Evolutionary conservation across 2,329 filamentous ascomycete species (phyloP).

Genomic region (Neonectria faginata): DNA sequence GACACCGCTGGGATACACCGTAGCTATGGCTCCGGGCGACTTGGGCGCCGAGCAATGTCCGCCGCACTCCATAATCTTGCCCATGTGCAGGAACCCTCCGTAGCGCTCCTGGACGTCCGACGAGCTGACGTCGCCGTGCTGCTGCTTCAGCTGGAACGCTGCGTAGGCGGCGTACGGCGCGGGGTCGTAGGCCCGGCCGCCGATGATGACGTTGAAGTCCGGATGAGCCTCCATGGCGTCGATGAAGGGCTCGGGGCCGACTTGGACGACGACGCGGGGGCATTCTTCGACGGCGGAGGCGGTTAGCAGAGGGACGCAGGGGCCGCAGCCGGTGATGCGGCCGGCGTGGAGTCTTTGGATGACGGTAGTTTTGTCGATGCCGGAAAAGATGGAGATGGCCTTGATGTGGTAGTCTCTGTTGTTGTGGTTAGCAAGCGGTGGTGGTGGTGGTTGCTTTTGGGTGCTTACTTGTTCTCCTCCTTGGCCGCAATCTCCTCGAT

Average conservation of each 20-base stretch:
- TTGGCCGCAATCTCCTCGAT: constrained; percentile 42
- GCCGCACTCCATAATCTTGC: constrained; percentile 66
- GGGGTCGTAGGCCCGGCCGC: constrained; percentile 58
- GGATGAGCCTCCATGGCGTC: constrained; percentile 55
- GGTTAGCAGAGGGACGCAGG: constrained; percentile 55
- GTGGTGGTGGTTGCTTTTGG: accelerated
- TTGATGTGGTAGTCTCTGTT: constrained; percentile 45
- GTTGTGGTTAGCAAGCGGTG: neutral
- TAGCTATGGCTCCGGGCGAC: constrained; percentile 54
- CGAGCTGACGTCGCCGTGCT: neutral
- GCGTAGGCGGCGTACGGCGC: constrained; percentile 54
- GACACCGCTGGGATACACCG: constrained; percentile 52
- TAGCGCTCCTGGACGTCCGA: constrained; percentile 19
- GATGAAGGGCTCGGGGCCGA: constrained; percentile 59
- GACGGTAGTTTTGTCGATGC: constrained; percentile 51
- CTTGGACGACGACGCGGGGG: constrained; percentile 56
- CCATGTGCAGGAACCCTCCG: constrained; percentile 62
- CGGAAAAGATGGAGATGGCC: constrained; percentile 53
- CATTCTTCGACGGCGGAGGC: constrained; percentile 53
- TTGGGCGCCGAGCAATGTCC: constrained; percentile 62
- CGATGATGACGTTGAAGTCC: constrained; percentile 61
- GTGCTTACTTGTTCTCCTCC: constrained; percentile 21
- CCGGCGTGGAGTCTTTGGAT: constrained; percentile 46
- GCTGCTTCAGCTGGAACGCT: constrained; percentile 25
- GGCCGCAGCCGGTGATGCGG: constrained; percentile 53